Percentiles rank a stretch among this genome's conserved stretches.
phyloP scores from a whole-genome alignment of 768 basidiomycete species.

The Dictyophora rubrovolvata region DNA sequence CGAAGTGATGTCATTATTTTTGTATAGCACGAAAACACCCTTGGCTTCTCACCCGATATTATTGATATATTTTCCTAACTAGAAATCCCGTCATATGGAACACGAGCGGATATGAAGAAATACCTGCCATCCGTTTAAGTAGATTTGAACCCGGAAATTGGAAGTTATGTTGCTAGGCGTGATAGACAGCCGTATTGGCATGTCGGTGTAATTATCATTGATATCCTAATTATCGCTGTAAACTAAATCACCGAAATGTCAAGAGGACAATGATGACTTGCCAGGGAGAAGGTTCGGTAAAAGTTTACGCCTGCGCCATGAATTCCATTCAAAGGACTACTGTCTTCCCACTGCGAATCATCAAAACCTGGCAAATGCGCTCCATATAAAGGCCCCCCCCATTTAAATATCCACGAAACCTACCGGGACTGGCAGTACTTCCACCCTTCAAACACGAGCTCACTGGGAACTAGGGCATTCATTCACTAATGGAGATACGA shows the following conservation, averaged over 20 bases:
- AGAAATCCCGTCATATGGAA: neutral
- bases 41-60: slow-evolving; percentile 33
- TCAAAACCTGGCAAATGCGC: slow-evolving; percentile 53
- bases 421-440: slow-evolving; percentile 33
- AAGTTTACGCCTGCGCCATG: slow-evolving; percentile 36
- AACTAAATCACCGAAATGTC: neutral
- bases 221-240: slow-evolving; percentile 25
- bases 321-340: slow-evolving; percentile 30
- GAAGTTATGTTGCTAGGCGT: slow-evolving; percentile 33
- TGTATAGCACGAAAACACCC: neutral
- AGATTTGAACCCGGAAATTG: slow-evolving; percentile 41
- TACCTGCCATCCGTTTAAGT: slow-evolving; percentile 40
- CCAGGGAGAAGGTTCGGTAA: slow-evolving; percentile 34
- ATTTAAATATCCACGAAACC: slow-evolving; percentile 43
- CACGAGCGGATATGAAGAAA: neutral
- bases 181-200: slow-evolving; percentile 36
- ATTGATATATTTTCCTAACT: slow-evolving; percentile 41
- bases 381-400: slow-evolving; percentile 49
- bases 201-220: slow-evolving; percentile 24
- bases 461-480: slow-evolving; percentile 7
- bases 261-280: slow-evolving; percentile 13
- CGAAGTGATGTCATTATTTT: neutral
- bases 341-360: slow-evolving; percentile 33
- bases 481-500: slow-evolving; percentile 15
- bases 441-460: slow-evolving; percentile 28